Base-by-base conservation (phyloP, 805 yeast species). In the Saccharomycopsis sp. region DNA sequence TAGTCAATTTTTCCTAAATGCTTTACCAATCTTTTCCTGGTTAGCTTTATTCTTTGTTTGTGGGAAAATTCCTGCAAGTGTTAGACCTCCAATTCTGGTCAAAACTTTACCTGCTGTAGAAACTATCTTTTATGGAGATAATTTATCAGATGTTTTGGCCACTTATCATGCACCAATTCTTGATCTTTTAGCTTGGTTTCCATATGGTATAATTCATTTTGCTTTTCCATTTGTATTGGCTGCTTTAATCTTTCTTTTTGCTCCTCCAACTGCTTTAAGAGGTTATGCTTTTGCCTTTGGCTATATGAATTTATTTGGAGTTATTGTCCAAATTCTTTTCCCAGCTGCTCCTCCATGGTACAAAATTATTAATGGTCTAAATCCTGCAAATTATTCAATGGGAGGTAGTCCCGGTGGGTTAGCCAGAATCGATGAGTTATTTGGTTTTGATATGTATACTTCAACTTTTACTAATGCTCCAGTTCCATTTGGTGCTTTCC, bases 281-380 rank as follows among this genome's bases (percentile, higher is more conserved):
- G 74, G 84, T 5, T 89, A 79, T 60, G 95, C 86, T 2, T 84
- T 87, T 63, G 86, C 96, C 3, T 88, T 92, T 63, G 98, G 98
- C 10, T 86, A 82, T 64, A 82, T 87, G 89, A 92, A 89, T 60
- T 60, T 88, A 49, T 58, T 76, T 38, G 97, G 96, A 33, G 96
- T 89, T 25, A 53, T 81, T 27, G 72, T 74, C 41, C 97, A 92
- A 62, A 70, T 86, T 49, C 47, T 78, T 4, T 86, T 85, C 57
- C 95, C 98, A 4, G 84, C 92, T 37, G 96, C 97, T 40, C 94
- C 98, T 12, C 98, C 98, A 15, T 89, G 98, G 98, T 89, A 89
- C 58, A 82, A 84, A 53, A 75, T 75, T 44, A 59, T 79, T 36
- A 79, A 89, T 56, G 96, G 95, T 1, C 69, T 88, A 45, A 79